Evolutionary conservation across 305 asterid species (phyloP).

Genomic region (Fraxinus greggii): DNA sequence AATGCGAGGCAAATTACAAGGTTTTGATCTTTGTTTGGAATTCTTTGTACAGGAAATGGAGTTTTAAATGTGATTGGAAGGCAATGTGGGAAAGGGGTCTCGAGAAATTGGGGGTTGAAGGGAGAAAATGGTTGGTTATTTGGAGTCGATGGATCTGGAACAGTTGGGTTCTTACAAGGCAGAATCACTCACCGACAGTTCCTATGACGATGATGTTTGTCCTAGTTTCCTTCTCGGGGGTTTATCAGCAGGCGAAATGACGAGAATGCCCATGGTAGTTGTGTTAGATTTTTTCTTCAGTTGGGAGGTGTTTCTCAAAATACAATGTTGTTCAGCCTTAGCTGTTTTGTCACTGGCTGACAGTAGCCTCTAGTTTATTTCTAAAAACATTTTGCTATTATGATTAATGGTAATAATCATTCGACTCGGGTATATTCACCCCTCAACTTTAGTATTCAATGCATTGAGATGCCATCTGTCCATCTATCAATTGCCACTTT

Average conservation of each 20-base stretch:
- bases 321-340: neutral
- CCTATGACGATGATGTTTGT: conserved; percentile 6
- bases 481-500: neutral
- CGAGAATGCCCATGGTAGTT: neutral
- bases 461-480: neutral
- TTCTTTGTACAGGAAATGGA: neutral
- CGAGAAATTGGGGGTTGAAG: neutral
- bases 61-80: conserved; percentile 9
- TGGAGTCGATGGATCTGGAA: conserved; percentile 6
- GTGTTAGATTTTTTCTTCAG: neutral
- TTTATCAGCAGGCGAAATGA: neutral
- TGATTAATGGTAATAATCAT: too few species aligned
- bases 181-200: conserved; percentile 35
- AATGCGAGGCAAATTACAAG: neutral
- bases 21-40: conserved; percentile 13
- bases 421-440: neutral
- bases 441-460: neutral
- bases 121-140: conserved; percentile 2
- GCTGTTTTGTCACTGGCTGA: too few species aligned
- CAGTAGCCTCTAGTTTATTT: too few species aligned
- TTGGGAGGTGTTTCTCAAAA: neutral
- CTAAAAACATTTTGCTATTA: too few species aligned
- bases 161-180: neutral
- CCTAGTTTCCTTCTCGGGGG: neutral
- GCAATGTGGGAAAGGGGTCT: neutral